phyloP scores from a whole-genome alignment of 2,329 filamentous ascomycete species.

The Aspergillus flavus region DNA sequence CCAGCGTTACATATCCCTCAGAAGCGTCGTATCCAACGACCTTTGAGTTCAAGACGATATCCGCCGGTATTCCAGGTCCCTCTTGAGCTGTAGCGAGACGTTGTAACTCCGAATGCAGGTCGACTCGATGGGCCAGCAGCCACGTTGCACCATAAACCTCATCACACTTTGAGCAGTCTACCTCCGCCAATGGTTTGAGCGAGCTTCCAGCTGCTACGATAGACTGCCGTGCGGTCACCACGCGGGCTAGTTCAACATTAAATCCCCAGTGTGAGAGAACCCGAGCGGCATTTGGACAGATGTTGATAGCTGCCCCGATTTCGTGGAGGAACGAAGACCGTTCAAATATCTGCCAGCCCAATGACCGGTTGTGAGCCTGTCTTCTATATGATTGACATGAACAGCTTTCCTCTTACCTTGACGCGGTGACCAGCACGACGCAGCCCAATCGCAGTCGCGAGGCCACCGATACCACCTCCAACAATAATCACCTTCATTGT shows the following conservation, averaged over 20 bases:
- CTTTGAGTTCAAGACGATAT: not conserved
- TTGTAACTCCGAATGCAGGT: not conserved
- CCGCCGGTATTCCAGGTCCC: not conserved
- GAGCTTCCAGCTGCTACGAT: not conserved
- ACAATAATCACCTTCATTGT: not conserved
- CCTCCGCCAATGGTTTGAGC: not conserved
- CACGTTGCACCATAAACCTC: not conserved
- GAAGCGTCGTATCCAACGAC: not conserved
- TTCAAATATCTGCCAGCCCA: conserved; percentile 5
- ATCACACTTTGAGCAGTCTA: not conserved
- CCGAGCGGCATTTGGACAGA: conserved; percentile 31
- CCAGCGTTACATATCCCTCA: not conserved
- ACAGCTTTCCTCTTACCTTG: not conserved
- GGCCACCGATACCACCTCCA: not conserved
- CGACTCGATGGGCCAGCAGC: not conserved
- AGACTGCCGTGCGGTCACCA: not conserved
- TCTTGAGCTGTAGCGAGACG: not conserved
- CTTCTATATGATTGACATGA: not conserved
- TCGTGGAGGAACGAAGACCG: conserved; percentile 20
- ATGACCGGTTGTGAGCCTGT: not conserved
- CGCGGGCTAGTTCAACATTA: conserved; percentile 10
- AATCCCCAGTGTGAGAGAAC: conserved; percentile 30
- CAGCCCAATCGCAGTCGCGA: not conserved
- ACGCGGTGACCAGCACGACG: not conserved
- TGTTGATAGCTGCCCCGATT: conserved; percentile 32